Base-by-base conservation (phyloP, 2,329 filamentous ascomycete species). In the Fusarium setosum region DNA sequence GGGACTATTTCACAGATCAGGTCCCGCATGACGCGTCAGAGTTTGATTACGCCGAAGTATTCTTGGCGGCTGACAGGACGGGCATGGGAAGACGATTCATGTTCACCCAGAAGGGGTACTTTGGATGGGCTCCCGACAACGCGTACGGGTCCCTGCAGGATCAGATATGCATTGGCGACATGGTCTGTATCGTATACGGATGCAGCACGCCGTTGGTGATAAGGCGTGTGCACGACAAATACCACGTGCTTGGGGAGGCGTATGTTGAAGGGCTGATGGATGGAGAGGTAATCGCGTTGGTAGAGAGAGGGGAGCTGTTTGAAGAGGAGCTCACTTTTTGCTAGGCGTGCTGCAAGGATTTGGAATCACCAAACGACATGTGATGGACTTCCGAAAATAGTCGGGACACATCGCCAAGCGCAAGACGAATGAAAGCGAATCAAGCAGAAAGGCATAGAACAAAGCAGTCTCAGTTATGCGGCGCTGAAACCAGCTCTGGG, bases 91-190 rank as follows among this genome's bases (percentile, higher is more conserved):
- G 59, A 20, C 44, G 59, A 9, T 38, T 63, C 21, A 59, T 62
- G 56, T 59, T 63, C 12, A 63, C 59, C 4, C n/a, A 29, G 11
- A 45, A 37, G 10, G 60, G 56, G 6, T 60, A 60, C 26, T 24
- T 63, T 8, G 60, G 60, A 18, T 63, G 60, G 60, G 60, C 45
- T 10, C 56, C 60, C 15, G 60, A 60, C 15, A 59, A 63, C 35
- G 41, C 41, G 4, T 52, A 41, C 35, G 60, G 56, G 15, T 24
- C 51, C 2, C 29, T 55, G 12, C 26, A 60, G 21, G 50, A 63
- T 5, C 56, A 60, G 23, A 42, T 37, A 18, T 18, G n/a, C 12
- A 23, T 52, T 23, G 56, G 56, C 4, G 60, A 60, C 47, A 38
- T 49, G 29, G 31, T 63, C 20, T 59, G 45, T 18, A 24, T 56